A percentile compares a stretch with the other conserved stretches of the same genome.
Evolutionary conservation across 371 early-diverging fungal species (phyloP).

Genomic region (Mortierella sp.): DNA sequence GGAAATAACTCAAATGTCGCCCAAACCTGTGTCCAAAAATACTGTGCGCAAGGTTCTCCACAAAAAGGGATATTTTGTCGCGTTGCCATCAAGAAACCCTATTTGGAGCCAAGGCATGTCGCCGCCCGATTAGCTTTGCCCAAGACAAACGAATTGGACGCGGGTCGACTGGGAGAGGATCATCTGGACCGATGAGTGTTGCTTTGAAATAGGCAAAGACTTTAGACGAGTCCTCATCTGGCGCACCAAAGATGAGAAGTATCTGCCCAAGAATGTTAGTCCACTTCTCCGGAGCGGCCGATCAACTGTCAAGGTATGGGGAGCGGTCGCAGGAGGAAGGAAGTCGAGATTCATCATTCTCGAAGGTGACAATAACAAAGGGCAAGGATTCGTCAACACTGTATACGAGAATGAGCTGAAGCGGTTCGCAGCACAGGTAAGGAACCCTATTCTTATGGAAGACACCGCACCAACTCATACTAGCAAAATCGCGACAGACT

Average conservation of each 20-base stretch:
- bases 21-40: no score
- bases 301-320: conserved; percentile 10
- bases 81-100: no score
- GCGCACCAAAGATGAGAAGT: conserved; percentile 17
- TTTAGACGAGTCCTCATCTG: background rate
- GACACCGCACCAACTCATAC: conserved; percentile 15
- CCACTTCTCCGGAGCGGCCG: conserved; percentile 10
- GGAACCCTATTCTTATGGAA: conserved; percentile 2
- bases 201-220: conserved; percentile 19
- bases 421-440: conserved; percentile 8
- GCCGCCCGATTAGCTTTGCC: no score
- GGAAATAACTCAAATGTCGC: no score
- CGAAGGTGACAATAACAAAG: conserved; percentile 16
- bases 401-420: conserved; percentile 10
- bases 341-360: conserved; percentile 5
- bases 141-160: no score
- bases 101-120: no score
- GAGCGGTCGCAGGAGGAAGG: conserved; percentile 5
- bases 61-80: no score
- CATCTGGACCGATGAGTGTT: conserved; percentile 16
- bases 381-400: conserved; percentile 13
- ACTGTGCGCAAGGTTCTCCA: no score
- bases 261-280: conserved; percentile 4
- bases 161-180: conserved; percentile 15
- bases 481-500: background rate